Evolutionary conservation across 768 basidiomycete genomes (phyloP).

Genomic region (Hericium coralloides): DNA sequence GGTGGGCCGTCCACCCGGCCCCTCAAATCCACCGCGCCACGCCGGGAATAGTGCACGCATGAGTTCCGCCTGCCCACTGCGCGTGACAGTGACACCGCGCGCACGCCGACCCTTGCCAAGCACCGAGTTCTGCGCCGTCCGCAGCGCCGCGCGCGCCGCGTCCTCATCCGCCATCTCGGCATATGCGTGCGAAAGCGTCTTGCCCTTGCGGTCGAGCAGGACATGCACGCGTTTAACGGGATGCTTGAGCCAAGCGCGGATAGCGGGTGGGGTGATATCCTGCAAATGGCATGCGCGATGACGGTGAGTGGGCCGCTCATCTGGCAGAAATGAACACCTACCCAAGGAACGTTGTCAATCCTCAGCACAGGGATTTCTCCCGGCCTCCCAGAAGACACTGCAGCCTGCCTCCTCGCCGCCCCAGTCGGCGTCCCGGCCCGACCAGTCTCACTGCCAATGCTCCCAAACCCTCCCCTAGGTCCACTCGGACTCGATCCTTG

Average conservation of each 20-base stretch:
- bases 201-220: conserved; percentile 72
- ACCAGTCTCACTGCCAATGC: conserved; percentile 12
- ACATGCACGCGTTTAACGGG: conserved; percentile 67
- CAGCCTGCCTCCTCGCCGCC: conserved; percentile 5
- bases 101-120: conserved; percentile 73
- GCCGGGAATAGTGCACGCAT: conserved; percentile 77
- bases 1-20: conserved; percentile 43
- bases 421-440: conserved; percentile 24
- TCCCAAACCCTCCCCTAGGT: conserved; percentile 19
- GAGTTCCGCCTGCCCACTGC: conserved; percentile 71
- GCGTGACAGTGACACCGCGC: conserved; percentile 76
- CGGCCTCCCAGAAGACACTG: conserved; percentile 6
- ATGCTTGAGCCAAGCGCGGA: conserved; percentile 60
- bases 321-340: conserved; percentile 24
- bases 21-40: conserved; percentile 72
- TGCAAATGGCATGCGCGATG: conserved; percentile 19
- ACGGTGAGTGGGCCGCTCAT: background rate
- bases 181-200: conserved; percentile 79
- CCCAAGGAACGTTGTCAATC: conserved; percentile 89
- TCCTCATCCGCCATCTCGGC: conserved; percentile 60
- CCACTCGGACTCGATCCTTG: conserved; percentile 13
- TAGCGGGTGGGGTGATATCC: conserved; percentile 79
- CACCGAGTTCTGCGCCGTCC: conserved; percentile 50
- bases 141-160: conserved; percentile 56
- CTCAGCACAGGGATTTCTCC: conserved; percentile 56